Evolutionary conservation across 257 asterid genomes (phyloP), one percentile per base, ranked within the genome.

Genomic region (Rubia yunnanensis): DNA sequence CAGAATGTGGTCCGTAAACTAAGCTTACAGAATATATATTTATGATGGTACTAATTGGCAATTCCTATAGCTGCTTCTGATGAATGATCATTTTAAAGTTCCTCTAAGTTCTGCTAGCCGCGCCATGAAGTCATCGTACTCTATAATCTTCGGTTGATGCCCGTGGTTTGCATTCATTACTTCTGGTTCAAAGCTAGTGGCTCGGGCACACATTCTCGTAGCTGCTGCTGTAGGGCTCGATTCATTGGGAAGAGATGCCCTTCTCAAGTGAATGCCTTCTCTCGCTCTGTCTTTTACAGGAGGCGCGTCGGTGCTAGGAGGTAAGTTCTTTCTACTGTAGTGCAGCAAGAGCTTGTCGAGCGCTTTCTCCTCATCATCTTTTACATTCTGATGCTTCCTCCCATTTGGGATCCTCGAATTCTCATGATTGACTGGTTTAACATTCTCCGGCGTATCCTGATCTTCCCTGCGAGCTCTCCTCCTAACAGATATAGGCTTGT

Each of bases 91-190:
- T 66, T 31, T 44, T 69, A 58, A 55, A 1, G 78, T 77, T 24
- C 74, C 77, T 50, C 83, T 80, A 26, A 73, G 68, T 31, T 83
- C 80, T 1, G 89, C 89, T 17, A 91, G 74, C 39, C 87, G 72
- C n/a, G 98, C 95, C 28, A 84, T 80, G 61, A 91, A 83, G 68
- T 91, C 95, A 41, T 88, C 96, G 10, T 86, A 91, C 11, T 91
- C 94, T 2, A 91, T 96, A 67, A 86, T 58, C 76, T 82, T 88
- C 7, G 95, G 92, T 71, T 91, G 97, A 79, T 82, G 92, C 18
- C 74, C 78, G 3, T 44, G 50, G 50, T 74, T 74, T n/a, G 68
- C 54, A 26, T 75, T 73, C 49, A 70, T 34, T 63, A 70, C 24
- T 17, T 80, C 91, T 0, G 87, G 84, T 32, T 87, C 83, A 39